A percentile compares a stretch with the other conserved stretches of the same genome.
phyloP scores from a whole-genome alignment of 208 protist genomes.

The Angomonas ambiguus region DNA sequence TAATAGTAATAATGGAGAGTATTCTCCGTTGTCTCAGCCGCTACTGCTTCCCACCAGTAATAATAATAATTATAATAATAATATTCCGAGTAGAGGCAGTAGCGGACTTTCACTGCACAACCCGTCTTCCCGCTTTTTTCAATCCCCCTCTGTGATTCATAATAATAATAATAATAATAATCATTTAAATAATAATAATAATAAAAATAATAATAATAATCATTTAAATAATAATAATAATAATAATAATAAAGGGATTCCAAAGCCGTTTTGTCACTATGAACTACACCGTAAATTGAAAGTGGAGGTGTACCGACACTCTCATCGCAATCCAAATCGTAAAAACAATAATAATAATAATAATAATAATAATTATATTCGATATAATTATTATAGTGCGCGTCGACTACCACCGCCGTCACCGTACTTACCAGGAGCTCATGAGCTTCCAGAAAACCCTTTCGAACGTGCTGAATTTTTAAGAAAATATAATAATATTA shows the following conservation, averaged over 20 bases:
- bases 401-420: neutral
- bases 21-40: neutral
- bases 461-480: neutral
- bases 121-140: neutral
- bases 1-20: neutral
- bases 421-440: neutral
- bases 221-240: no score
- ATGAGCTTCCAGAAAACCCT: neutral
- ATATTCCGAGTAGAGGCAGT: no score
- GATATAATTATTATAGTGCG: neutral
- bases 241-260: no score
- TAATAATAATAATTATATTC: no score
- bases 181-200: no score
- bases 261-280: no score
- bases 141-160: neutral
- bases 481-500: neutral
- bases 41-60: neutral
- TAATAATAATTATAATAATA: neutral
- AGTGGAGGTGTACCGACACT: no score
- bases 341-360: neutral
- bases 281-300: no score
- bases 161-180: no score
- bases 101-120: neutral
- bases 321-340: no score
- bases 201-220: no score